A percentile compares a stretch with the other conserved stretches of the same genome.
Conservation (phyloP, 805 yeast genomes). For the Suhomyces kilbournensis region DNA sequence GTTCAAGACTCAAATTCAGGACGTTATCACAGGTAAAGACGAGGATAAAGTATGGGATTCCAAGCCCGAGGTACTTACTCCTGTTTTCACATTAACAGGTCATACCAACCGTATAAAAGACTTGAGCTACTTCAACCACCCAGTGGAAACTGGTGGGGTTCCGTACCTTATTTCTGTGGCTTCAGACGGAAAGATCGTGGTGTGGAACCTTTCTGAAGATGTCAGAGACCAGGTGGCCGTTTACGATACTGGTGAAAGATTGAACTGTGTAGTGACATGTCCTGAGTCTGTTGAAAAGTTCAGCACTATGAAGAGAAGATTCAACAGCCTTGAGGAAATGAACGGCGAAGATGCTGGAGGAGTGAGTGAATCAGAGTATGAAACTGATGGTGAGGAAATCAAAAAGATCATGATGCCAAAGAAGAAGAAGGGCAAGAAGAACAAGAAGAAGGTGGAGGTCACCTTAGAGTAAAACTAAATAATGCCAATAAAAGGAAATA, state of each 20-base stretch:
- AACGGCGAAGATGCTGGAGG: slow-evolving; percentile 19
- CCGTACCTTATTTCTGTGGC: slow-evolving; percentile 75
- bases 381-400: slow-evolving; percentile 69
- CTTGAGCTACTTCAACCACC: slow-evolving; percentile 49
- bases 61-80: slow-evolving; percentile 27
- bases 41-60: slow-evolving; percentile 26
- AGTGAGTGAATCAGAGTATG: slow-evolving; percentile 67
- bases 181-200: slow-evolving; percentile 89
- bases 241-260: slow-evolving; percentile 85
- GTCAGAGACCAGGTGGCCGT: slow-evolving; percentile 80
- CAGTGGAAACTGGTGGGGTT: slow-evolving; percentile 27
- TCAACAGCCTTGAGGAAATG: slow-evolving; percentile 27
- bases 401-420: slow-evolving; percentile 54
- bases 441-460: slow-evolving; percentile 36
- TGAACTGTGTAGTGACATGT: slow-evolving; percentile 78
- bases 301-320: slow-evolving; percentile 63
- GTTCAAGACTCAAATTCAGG: slow-evolving; percentile 25
- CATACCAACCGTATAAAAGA: slow-evolving; percentile 87
- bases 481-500: no score
- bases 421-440: slow-evolving; percentile 39
- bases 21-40: slow-evolving; percentile 3
- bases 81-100: slow-evolving; percentile 65
- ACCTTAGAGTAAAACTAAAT: slow-evolving; percentile 57
- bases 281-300: slow-evolving; percentile 76
- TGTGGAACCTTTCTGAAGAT: slow-evolving; percentile 66